These are phyloP conservation scores for Limnomonas spitsbergensis DNA, from an alignment of 139 green algal species.

Conservation along the genomic window DNA sequence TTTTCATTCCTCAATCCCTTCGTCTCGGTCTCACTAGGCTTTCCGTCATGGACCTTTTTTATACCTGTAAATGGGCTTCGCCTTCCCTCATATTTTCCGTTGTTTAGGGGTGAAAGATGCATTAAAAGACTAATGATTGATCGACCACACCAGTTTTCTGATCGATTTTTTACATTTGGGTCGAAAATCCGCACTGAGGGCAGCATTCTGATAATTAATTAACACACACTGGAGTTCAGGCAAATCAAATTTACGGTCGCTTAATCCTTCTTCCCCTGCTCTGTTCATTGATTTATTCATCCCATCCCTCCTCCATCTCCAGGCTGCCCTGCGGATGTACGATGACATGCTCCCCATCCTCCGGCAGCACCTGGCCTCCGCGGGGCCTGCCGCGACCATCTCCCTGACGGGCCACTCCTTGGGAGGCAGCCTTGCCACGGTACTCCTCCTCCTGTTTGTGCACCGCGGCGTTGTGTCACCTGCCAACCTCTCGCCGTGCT, in stretches of 20 bases:
- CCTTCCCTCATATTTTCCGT: no score
- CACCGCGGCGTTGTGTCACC: constrained; percentile 65
- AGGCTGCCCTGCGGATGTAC: constrained; percentile 79
- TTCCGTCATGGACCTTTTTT: no score
- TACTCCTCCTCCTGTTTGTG: constrained; percentile 85
- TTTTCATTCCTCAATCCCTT: not conserved
- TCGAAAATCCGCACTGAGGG: not conserved
- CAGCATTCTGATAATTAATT: not conserved
- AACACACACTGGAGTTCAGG: not conserved
- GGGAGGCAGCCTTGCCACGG: not conserved
- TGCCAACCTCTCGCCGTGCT: constrained; percentile 60
- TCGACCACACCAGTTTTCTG: not conserved
- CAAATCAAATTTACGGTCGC: no score
- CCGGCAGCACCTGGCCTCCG: constrained; percentile 72
- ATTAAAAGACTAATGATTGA: no score
- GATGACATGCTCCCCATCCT: constrained; percentile 81
- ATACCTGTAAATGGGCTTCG: no score
- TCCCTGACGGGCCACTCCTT: constrained; percentile 81
- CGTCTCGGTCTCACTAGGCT: no score
- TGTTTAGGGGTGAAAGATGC: no score
- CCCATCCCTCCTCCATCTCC: not conserved
- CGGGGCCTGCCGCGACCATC: constrained; percentile 35
- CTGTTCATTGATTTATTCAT: not conserved
- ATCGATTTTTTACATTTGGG: not conserved
- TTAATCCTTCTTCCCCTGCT: not conserved